Conservation (phyloP, 768 basidiomycete species). For the Podaxis sp. region DNA sequence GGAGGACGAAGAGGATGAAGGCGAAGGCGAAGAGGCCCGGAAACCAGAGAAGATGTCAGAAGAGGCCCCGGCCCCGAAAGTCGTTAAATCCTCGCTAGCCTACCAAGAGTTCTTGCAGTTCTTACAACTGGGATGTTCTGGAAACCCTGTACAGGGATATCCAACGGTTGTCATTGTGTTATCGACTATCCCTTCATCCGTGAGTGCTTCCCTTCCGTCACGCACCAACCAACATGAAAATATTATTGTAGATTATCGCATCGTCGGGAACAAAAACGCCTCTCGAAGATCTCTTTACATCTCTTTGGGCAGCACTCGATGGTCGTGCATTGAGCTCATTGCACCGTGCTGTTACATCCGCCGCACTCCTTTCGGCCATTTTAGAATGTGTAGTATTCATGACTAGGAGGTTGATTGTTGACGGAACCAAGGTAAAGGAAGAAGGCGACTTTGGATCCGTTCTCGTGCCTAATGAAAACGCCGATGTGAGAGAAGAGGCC, state of each 20-base stretch:
- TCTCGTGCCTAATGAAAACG: background rate
- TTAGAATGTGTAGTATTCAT: slow-evolving; percentile 68
- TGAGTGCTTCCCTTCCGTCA: slow-evolving; percentile 32
- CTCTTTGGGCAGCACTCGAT: slow-evolving; percentile 84
- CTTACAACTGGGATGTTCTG: slow-evolving; percentile 76
- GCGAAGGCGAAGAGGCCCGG: slow-evolving; percentile 25
- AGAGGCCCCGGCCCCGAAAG: background rate
- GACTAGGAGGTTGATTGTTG: slow-evolving; percentile 13
- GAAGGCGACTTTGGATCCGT: background rate
- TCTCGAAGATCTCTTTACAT: slow-evolving; percentile 58
- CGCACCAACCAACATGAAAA: background rate
- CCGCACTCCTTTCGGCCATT: slow-evolving; percentile 67
- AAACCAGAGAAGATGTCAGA: background rate
- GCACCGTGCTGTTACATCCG: slow-evolving; percentile 48
- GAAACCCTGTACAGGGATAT: slow-evolving; percentile 77
- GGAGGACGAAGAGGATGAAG: slow-evolving; percentile 35
- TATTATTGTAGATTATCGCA: slow-evolving; percentile 27
- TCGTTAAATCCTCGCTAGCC: slow-evolving; percentile 34
- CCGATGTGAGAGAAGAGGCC: background rate
- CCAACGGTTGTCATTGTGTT: slow-evolving; percentile 78
- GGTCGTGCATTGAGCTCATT: slow-evolving; percentile 62
- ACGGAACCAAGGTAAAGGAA: background rate
- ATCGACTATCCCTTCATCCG: slow-evolving; percentile 73
- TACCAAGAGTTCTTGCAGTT: slow-evolving; percentile 80
- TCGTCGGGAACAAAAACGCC: slow-evolving; percentile 24